Base-by-base conservation (phyloP, 1,284 basidiomycete species). In the Ganoderma resinaceum region DNA sequence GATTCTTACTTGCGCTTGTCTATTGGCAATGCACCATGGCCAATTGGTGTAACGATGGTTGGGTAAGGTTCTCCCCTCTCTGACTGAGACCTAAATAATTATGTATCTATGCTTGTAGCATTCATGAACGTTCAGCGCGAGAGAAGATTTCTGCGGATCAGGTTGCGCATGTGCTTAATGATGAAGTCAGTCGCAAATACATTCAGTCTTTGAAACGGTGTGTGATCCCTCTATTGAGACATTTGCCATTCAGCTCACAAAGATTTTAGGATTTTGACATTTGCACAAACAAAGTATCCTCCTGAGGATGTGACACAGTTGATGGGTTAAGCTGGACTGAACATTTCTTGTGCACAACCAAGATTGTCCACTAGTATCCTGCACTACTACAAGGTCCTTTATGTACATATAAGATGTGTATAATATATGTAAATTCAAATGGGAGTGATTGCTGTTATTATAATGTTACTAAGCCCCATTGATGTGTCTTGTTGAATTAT, bases 11-110 rank as follows among this genome's bases (percentile, higher is more conserved):
- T 99, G 20, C 93, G 97, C 31, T 84, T 99, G 40, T 97, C 95
- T 4, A 99, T 99, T 71, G 98, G 98, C 20, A 99, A 98, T 78
- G 97, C 98, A 0, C 97, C 98, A 1, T 99, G 98, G 98, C 98
- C 98, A 0, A 99, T 99, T 77, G 98, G 98, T 65, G 98, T 99
- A 6, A 99, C 98, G 68, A 97, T 97, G 93, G 97, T 98, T 83
- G 96, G 95, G 95, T 95, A 79, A 38, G 58, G 3, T 12, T 29
- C 8, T 40, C 3, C n/a, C 42, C 20, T 58, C 60, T 26, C 6
- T 29, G 33, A 31, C 16, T n/a, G n/a, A 14, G 6, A 6, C 29
- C 4, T 53, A 29, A 29, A 9, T 18, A 40, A 29, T 31, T 37
- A 33, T 26, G n/a, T 6, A 12, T 14, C 16, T 26, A 16, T 49